phyloP scores from a whole-genome alignment of 2,329 filamentous ascomycete genomes.

The Aspergillus pseudoglaucus region DNA sequence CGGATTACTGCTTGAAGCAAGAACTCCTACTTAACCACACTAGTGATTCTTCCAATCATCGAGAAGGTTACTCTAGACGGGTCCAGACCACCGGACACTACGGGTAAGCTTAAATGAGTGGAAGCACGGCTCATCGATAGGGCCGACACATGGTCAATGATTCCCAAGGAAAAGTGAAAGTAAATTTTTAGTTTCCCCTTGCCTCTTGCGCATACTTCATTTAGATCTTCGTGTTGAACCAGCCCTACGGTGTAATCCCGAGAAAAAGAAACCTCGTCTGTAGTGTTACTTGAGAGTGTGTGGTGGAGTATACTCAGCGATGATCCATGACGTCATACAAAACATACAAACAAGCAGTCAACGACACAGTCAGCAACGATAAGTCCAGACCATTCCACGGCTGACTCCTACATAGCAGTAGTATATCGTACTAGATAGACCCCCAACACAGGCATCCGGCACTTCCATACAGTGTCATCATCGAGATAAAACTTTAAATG shows the following conservation, averaged over 20 bases:
- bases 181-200: not conserved
- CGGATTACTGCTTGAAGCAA: too few relatives aligned
- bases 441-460: not conserved
- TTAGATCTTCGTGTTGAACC: not conserved
- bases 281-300: not conserved
- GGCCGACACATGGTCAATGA: not conserved
- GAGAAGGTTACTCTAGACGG: not conserved
- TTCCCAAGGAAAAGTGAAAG: not conserved
- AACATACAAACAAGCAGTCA: too few relatives aligned
- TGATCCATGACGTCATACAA: slow-evolving; percentile 2
- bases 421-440: not conserved
- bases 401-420: not conserved
- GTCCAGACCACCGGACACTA: not conserved
- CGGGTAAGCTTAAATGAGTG: slow-evolving; percentile 10
- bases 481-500: not conserved
- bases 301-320: not conserved
- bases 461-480: not conserved
- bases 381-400: not conserved
- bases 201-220: not conserved
- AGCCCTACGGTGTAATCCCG: not conserved
- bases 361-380: not conserved
- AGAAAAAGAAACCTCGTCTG: not conserved
- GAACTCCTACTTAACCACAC: too few relatives aligned
- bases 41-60: too few relatives aligned
- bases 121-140: not conserved